Percentiles rank a stretch among this genome's conserved stretches.
Evolutionary conservation across 208 protist species (phyloP).

Genomic region (Phytomonas sp.): DNA sequence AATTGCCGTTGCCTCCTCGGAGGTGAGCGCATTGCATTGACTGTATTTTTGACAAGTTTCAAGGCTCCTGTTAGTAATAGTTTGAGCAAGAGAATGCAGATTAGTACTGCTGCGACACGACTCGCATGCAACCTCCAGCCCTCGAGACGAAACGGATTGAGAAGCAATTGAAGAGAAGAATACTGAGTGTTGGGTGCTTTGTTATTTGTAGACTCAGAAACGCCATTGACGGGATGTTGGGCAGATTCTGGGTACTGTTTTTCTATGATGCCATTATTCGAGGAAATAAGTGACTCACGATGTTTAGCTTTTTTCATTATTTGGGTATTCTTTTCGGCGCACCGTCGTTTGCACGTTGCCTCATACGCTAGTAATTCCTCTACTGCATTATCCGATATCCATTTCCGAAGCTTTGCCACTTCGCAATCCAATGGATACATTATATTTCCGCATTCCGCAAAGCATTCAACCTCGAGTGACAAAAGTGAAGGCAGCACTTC

Average conservation of each 20-base stretch:
- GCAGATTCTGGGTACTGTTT: background rate
- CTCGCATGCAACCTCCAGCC: slow-evolving; percentile 5
- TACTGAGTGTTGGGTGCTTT: background rate
- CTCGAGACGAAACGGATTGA: background rate
- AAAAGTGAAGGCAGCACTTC: slow-evolving; percentile 4
- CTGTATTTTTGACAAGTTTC: background rate
- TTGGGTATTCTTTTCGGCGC: background rate
- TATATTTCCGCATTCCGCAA: background rate
- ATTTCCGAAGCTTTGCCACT: background rate
- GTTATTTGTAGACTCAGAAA: background rate
- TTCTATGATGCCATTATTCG: background rate
- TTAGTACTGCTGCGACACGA: background rate
- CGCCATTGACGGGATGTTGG: background rate
- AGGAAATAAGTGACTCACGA: background rate
- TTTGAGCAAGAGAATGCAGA: background rate
- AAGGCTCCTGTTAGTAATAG: background rate
- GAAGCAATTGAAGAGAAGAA: background rate
- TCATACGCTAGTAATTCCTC: background rate
- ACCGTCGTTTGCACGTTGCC: background rate
- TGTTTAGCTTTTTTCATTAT: background rate
- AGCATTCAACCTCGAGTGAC: slow-evolving; percentile 14
- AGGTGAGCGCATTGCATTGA: background rate
- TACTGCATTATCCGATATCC: background rate
- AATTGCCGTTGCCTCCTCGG: background rate
- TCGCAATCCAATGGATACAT: slow-evolving; percentile 1